These are phyloP conservation scores for Sugiyamaella castrensis DNA, from an alignment of 1,139 yeast genomes.

Conservation along the genomic window DNA sequence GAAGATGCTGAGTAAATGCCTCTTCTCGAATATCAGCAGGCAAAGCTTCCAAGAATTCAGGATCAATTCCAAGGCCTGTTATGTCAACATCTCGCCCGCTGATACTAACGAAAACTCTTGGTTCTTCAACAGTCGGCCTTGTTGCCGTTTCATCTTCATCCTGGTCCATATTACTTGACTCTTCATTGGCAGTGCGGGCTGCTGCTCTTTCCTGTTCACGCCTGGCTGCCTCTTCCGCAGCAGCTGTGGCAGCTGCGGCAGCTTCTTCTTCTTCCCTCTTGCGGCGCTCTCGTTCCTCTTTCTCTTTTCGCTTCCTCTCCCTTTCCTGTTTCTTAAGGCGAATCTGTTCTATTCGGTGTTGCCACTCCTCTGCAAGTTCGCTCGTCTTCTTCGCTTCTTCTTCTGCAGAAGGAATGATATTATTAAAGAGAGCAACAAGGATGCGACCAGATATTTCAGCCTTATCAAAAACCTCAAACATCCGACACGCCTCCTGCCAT, in stretches of 20 bases:
- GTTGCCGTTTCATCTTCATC: constrained; percentile 17
- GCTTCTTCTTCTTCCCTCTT: constrained; percentile 34
- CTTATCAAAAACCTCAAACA: constrained; percentile 47
- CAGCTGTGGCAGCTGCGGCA: constrained; percentile 23
- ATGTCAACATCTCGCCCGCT: constrained; percentile 83
- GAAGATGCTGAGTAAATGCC: constrained; percentile 80
- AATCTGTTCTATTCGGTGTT: constrained; percentile 27
- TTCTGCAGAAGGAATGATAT: constrained; percentile 33
- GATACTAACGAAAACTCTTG: constrained; percentile 62
- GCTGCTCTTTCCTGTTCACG: constrained; percentile 16
- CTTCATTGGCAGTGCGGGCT: constrained; percentile 15
- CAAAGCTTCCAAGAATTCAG: constrained; percentile 82
- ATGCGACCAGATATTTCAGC: constrained; percentile 45
- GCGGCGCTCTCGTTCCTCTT: constrained; percentile 28
- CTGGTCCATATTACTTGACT: constrained; percentile 14
- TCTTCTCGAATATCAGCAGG: constrained; percentile 95
- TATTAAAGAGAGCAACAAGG: constrained; percentile 49
- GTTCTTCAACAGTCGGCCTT: constrained; percentile 38
- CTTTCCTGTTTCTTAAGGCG: constrained; percentile 39
- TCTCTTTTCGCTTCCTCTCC: constrained; percentile 31
- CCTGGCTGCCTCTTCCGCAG: constrained; percentile 21
- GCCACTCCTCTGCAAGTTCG: constrained; percentile 29
- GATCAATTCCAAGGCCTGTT: constrained; percentile 88
- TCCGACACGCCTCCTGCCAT: constrained; percentile 60
- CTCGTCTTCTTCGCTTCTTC: constrained; percentile 40